Percentiles rank a stretch among this genome's conserved stretches.
phyloP scores from a whole-genome alignment of 148 eudicot genomes.

The Euryodendron excelsum region DNA sequence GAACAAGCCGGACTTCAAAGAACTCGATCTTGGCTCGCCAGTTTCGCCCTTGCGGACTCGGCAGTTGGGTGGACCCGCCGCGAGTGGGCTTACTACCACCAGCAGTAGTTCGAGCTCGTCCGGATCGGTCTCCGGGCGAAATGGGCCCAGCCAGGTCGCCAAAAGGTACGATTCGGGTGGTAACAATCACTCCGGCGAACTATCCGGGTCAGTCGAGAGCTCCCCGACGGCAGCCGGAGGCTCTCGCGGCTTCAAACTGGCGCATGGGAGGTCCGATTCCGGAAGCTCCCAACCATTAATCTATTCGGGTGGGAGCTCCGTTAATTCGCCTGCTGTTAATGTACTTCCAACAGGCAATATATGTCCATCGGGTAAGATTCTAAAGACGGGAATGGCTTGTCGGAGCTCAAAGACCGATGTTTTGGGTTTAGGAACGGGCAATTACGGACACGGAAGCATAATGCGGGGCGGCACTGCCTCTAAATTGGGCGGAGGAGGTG shows the following conservation, averaged over 20 bases:
- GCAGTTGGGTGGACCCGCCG: slow-evolving; percentile 18
- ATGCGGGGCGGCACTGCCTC: slow-evolving; percentile 49
- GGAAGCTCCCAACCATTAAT: background rate
- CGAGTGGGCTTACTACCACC: slow-evolving; percentile 25
- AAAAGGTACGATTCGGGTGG: slow-evolving; percentile 28
- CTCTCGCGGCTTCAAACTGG: slow-evolving; percentile 19
- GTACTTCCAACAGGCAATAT: slow-evolving; percentile 71
- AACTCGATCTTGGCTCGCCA: slow-evolving; percentile 63
- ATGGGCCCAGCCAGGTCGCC: slow-evolving; percentile 16
- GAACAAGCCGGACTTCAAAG: slow-evolving; percentile 60
- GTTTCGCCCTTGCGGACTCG: slow-evolving; percentile 55
- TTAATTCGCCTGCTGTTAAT: slow-evolving; percentile 44
- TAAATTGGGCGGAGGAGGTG: slow-evolving; percentile 21
- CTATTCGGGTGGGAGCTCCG: slow-evolving; percentile 42
- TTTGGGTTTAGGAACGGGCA: slow-evolving; percentile 52
- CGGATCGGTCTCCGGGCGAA: slow-evolving; percentile 68
- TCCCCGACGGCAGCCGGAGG: slow-evolving; percentile 26
- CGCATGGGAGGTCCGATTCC: slow-evolving; percentile 46
- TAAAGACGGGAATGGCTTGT: slow-evolving; percentile 50
- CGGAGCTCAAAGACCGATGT: slow-evolving; percentile 43
- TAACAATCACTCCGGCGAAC: slow-evolving; percentile 60
- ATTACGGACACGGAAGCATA: slow-evolving; percentile 85
- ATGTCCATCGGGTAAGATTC: slow-evolving; percentile 60
- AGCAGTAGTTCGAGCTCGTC: slow-evolving; percentile 75
- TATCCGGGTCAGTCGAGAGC: slow-evolving; percentile 41